Evolutionary conservation across 1,284 basidiomycete species (phyloP).

Genomic region (Caloboletus inedulis): DNA sequence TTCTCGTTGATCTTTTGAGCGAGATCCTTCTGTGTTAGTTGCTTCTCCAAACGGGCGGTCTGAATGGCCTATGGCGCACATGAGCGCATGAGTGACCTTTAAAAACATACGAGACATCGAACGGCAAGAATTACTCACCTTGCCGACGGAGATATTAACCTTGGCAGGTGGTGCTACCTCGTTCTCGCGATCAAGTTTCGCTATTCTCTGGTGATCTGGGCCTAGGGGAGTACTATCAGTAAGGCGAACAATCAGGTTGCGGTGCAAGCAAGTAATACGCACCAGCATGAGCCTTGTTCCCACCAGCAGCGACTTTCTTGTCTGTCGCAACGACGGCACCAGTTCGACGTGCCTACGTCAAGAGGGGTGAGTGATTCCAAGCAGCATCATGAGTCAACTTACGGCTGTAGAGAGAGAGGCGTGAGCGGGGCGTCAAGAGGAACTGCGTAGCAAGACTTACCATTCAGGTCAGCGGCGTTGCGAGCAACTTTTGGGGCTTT

Average conservation of each 20-base stretch:
- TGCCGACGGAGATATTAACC: constrained; percentile 76
- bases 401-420: constrained; percentile 42
- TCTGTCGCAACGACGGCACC: constrained; percentile 76
- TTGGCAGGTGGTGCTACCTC: constrained; percentile 94
- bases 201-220: constrained; percentile 91
- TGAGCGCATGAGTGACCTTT: background rate
- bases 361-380: background rate
- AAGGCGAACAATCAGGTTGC: constrained; percentile 1
- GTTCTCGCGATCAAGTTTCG: constrained; percentile 92
- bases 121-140: constrained; percentile 44
- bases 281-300: constrained; percentile 75
- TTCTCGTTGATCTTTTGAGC: constrained; percentile 94
- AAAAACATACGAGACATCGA: background rate
- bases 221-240: constrained; percentile 41
- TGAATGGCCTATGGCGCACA: constrained; percentile 68
- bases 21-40: constrained; percentile 89
- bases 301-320: constrained; percentile 65
- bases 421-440: background rate
- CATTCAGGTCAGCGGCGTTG: constrained; percentile 68
- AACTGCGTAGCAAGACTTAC: constrained; percentile 37
- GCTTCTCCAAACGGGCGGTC: constrained; percentile 73
- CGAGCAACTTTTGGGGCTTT: constrained; percentile 68
- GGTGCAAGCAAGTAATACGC: constrained; percentile 15
- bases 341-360: constrained; percentile 58
- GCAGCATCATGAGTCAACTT: constrained; percentile 27